These are phyloP conservation scores for Amaranthus tricolor DNA, from an alignment of 179 eudicot genomes.

Conservation along the genomic window DNA sequence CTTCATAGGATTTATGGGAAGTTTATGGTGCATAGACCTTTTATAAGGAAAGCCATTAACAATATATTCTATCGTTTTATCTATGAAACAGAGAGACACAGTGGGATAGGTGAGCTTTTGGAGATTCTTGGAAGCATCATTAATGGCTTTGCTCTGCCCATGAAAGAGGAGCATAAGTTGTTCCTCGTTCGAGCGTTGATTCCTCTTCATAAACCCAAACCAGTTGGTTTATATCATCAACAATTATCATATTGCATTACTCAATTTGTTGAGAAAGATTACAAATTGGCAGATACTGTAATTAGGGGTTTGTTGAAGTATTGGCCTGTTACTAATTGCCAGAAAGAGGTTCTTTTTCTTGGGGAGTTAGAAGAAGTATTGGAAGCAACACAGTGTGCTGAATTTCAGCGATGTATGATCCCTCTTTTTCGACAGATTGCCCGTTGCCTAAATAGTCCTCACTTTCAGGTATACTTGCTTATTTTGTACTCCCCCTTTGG, in stretches of 20 bases:
- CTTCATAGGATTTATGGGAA: constrained; percentile 67
- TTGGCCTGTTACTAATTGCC: constrained; percentile 66
- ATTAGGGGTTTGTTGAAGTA: constrained; percentile 64
- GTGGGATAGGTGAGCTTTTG: constrained; percentile 65
- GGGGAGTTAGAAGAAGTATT: constrained; percentile 68
- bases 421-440: constrained; percentile 62
- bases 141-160: constrained; percentile 73
- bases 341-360: constrained; percentile 62
- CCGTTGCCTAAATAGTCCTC: constrained; percentile 57
- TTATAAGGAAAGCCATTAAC: constrained; percentile 65
- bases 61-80: constrained; percentile 61
- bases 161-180: constrained; percentile 71
- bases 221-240: constrained; percentile 50
- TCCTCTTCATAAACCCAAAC: constrained; percentile 68
- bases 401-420: constrained; percentile 59
- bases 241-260: constrained; percentile 60
- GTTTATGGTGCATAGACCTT: constrained; percentile 72
- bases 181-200: constrained; percentile 59
- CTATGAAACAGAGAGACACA: constrained; percentile 63
- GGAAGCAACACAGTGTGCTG: constrained; percentile 55
- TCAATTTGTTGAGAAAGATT: constrained; percentile 70
- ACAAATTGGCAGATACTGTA: constrained; percentile 56
- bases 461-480: constrained; percentile 48
- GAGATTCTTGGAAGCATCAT: constrained; percentile 75
- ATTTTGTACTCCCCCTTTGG: too few relatives aligned